Percentiles rank a stretch among this genome's conserved stretches.
Conservation (phyloP, 2,329 filamentous ascomycete genomes). For the Talaromyces sp. region DNA sequence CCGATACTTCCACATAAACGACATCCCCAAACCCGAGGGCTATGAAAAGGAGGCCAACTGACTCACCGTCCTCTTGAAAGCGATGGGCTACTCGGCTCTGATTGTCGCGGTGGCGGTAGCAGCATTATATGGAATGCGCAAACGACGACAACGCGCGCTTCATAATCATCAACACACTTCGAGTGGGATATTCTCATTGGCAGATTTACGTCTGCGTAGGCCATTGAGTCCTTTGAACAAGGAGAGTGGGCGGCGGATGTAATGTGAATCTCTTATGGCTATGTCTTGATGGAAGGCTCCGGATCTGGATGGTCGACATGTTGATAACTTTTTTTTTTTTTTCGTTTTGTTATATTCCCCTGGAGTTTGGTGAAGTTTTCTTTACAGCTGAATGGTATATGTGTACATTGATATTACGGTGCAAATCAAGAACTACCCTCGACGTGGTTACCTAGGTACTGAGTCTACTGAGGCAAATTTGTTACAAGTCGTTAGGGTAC, state of each 20-base stretch:
- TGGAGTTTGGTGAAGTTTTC: background rate
- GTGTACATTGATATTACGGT: background rate
- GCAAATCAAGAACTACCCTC: no score
- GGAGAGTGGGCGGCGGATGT: background rate
- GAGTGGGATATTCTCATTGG: conserved; percentile 12
- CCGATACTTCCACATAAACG: conserved; percentile 79
- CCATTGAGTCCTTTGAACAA: conserved; percentile 3
- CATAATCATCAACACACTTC: conserved; percentile 10
- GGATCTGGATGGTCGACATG: background rate
- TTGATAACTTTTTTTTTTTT: background rate
- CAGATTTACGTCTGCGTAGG: conserved; percentile 14
- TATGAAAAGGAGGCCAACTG: conserved; percentile 67
- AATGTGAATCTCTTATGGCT: background rate
- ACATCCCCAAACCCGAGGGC: conserved; percentile 75
- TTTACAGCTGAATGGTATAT: background rate
- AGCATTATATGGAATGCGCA: conserved; percentile 24
- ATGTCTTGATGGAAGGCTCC: background rate
- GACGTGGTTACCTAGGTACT: no score
- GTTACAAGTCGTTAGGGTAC: no score
- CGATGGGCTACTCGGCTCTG: conserved; percentile 21
- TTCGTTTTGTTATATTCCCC: background rate
- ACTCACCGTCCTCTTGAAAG: conserved; percentile 29
- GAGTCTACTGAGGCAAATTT: no score
- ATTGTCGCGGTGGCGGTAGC: conserved; percentile 23
- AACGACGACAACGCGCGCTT: conserved; percentile 17